Evolutionary conservation across 805 yeast genomes (phyloP), one percentile per base, ranked within the genome.

Genomic region (Pichia gijzeniarum): DNA sequence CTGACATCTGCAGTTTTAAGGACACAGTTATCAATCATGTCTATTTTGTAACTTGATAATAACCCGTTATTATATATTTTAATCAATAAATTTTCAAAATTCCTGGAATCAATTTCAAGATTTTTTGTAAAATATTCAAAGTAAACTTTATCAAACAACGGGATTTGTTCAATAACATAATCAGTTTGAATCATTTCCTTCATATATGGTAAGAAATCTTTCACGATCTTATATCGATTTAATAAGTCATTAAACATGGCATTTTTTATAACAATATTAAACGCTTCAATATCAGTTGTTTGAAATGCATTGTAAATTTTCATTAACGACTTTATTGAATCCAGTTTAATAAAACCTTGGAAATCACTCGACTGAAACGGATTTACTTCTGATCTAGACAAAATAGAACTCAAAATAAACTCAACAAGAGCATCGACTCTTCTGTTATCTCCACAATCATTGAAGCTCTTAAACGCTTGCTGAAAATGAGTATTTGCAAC

Each of bases 311-410:
- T 48, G 41, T 60, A 64, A 10, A 64, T 19, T 18, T 55, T 48
- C 58, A 63, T 54, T 31, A 64, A 43, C 21, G 41, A 41, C 22
- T 50, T 43, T 28, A 63, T 50, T 4, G 47, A 48, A 6, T 49
- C 41, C 2, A 50, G 18, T 33, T 55, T 54, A 9, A 56, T 35
- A 43, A 63, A 62, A 8, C 67, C 64, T 46, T 64, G 66, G 43
- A 85, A 80, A 59, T 84, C 91, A 55, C 79, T 85, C 0, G 86
- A 76, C 50, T 80, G 84, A 54, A 84, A 82, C 2, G 87, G 86
- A 54, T 81, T 79, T 44, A 84, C 76, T 50, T 77, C 81, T 37
- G 73, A 78, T 44, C 80, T 81, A n/a, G 79, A 70, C 37, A 86
- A 65, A 41, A 84, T 63, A 5, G 83, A 76, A 21, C 82, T 74